Percentiles rank a stretch among this genome's conserved stretches.
These are phyloP conservation scores for Alternaria novae-zelandiae DNA, from an alignment of 2,329 filamentous ascomycete genomes.

Conservation along the genomic window DNA sequence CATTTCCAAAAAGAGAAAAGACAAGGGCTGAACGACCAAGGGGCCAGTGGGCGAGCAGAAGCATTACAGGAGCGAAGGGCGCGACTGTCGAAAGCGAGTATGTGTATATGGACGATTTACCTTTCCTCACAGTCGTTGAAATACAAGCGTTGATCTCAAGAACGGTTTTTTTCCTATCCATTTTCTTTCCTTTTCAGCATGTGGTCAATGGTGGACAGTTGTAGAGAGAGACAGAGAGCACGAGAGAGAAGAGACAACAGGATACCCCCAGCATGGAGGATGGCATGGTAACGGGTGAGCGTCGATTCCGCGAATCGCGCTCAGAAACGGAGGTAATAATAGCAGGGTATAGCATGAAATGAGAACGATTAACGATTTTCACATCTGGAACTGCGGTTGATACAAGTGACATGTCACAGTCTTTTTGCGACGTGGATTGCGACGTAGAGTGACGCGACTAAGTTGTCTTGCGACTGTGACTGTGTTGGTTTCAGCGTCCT, in stretches of 20 bases:
- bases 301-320: conserved; percentile 20
- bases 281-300: neutral
- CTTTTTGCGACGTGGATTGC: neutral
- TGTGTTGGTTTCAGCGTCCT: conserved; percentile 9
- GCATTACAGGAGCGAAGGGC: conserved; percentile 10
- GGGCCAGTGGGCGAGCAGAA: neutral
- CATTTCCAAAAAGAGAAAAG: neutral
- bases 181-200: neutral
- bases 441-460: neutral
- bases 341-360: conserved; percentile 24
- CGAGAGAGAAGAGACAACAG: conserved; percentile 7
- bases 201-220: neutral
- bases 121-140: conserved; percentile 44
- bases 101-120: conserved; percentile 32
- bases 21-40: conserved; percentile 1
- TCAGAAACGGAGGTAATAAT: conserved; percentile 11
- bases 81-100: conserved; percentile 16
- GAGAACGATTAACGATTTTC: conserved; percentile 13
- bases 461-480: conserved; percentile 3
- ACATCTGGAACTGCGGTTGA: neutral
- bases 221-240: neutral
- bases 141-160: conserved; percentile 46
- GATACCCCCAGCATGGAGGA: conserved; percentile 19
- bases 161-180: conserved; percentile 13
- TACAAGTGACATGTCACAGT: neutral